Evolutionary conservation across 805 yeast species (phyloP).

Genomic region (Yamadazyma takamatsuzukensis): DNA sequence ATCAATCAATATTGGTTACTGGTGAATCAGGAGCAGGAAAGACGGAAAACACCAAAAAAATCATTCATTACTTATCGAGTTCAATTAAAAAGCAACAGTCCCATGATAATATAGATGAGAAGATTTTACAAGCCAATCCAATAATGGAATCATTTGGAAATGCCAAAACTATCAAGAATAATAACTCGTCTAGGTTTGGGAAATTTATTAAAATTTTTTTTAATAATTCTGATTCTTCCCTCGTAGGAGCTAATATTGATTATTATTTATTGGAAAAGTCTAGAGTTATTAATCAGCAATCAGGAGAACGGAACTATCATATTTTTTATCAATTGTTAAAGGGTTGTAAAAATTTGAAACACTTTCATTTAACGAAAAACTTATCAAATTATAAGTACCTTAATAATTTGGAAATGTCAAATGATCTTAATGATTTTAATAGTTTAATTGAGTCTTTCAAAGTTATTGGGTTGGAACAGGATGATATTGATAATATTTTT

Average conservation of each 20-base stretch:
- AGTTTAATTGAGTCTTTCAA: conserved; percentile 63
- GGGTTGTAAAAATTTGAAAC: conserved; percentile 55
- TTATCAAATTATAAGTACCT: conserved; percentile 52
- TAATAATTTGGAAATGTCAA: conserved; percentile 56
- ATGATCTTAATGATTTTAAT: conserved; percentile 69
- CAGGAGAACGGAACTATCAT: conserved; percentile 86
- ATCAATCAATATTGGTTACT: conserved; percentile 93
- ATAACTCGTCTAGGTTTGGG: conserved; percentile 95
- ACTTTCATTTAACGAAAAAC: conserved; percentile 42
- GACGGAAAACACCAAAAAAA: conserved; percentile 94
- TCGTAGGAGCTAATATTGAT: conserved; percentile 88
- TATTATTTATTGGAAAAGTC: conserved; percentile 94
- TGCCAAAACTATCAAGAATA: conserved; percentile 90
- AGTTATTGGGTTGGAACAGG: conserved; percentile 63
- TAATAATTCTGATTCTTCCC: conserved; percentile 47
- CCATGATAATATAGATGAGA: conserved; percentile 61
- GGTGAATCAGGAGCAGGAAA: conserved; percentile 99
- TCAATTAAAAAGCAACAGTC: conserved; percentile 39
- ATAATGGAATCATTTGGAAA: conserved; percentile 95
- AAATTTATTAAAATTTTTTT: conserved; percentile 89
- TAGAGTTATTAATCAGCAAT: conserved; percentile 75
- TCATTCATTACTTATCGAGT: conserved; percentile 85
- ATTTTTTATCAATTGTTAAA: conserved; percentile 81
- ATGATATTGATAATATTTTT: conserved; percentile 58
- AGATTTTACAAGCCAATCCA: conserved; percentile 91